Percentiles rank a stretch among this genome's conserved stretches.
Conservation (phyloP, 176 grass and related monocot species). For the Urochloa ruziziensis region DNA sequence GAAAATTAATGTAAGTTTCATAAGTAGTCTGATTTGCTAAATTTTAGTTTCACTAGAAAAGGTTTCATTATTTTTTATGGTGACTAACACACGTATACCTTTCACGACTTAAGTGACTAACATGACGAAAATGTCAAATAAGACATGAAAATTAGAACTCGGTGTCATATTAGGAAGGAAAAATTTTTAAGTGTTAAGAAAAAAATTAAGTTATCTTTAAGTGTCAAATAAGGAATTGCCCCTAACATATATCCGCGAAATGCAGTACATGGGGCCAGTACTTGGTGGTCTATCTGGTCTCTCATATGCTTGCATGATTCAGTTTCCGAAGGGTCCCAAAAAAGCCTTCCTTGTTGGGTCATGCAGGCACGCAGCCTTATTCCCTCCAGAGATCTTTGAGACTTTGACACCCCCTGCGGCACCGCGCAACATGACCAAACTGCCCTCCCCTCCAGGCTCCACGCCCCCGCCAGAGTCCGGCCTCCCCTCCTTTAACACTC, state of each 20-base stretch:
- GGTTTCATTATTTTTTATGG: too few relatives aligned
- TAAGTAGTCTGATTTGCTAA: too few relatives aligned
- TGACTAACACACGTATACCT: too few relatives aligned
- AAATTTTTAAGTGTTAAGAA: too few relatives aligned
- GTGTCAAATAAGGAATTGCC: too few relatives aligned
- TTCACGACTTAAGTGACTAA: too few relatives aligned
- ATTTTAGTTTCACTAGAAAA: too few relatives aligned
- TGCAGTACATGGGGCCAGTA: not conserved
- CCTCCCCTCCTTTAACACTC: slow-evolving; percentile 2
- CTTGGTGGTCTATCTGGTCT: not conserved
- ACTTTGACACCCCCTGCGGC: slow-evolving; percentile 7
- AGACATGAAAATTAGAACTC: too few relatives aligned
- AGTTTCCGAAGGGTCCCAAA: slow-evolving; percentile 28
- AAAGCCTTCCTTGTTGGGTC: slow-evolving; percentile 42
- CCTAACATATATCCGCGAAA: not conserved
- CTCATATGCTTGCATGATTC: not conserved
- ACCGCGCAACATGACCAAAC: slow-evolving; percentile 27
- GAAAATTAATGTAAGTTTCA: too few relatives aligned
- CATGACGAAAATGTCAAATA: too few relatives aligned
- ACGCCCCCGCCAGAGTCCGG: not conserved
- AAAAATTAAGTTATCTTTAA: too few relatives aligned
- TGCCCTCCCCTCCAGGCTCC: slow-evolving; percentile 7
- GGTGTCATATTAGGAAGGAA: too few relatives aligned
- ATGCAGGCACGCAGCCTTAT: slow-evolving; percentile 32
- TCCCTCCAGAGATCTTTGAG: slow-evolving; percentile 33